Percentiles rank a stretch among this genome's conserved stretches.
Evolutionary conservation across 2,329 filamentous ascomycete species (phyloP).

Genomic region (Didymella arachidicola): DNA sequence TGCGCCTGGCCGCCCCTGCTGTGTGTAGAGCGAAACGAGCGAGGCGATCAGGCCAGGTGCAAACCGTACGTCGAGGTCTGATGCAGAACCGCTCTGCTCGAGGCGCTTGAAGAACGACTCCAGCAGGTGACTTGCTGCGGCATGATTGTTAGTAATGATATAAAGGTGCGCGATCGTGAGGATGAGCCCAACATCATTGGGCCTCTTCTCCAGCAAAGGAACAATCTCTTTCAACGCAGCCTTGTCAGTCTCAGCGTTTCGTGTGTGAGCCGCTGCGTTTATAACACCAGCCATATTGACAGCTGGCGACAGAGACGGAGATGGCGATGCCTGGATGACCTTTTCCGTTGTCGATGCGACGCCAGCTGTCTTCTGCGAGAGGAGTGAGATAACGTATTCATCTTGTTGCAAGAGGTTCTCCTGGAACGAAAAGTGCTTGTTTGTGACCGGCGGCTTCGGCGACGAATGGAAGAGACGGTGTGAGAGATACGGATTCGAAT

Average conservation of each 20-base stretch:
- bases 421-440: slow-evolving; percentile 78
- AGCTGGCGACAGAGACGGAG: slow-evolving; percentile 57
- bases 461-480: slow-evolving; percentile 68
- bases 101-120: slow-evolving; percentile 78
- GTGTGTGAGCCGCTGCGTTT: slow-evolving; percentile 77
- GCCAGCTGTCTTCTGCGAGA: slow-evolving; percentile 72
- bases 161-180: slow-evolving; percentile 85
- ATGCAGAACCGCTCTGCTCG: slow-evolving; percentile 65
- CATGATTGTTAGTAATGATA: slow-evolving; percentile 73
- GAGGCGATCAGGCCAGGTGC: slow-evolving; percentile 85
- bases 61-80: slow-evolving; percentile 74
- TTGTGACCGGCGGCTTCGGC: slow-evolving; percentile 61
- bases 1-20: slow-evolving; percentile 75
- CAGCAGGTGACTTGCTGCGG: slow-evolving; percentile 76
- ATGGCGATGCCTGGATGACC: slow-evolving; percentile 56
- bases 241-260: slow-evolving; percentile 66
- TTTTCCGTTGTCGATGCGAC: slow-evolving; percentile 65
- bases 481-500: slow-evolving; percentile 71
- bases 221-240: slow-evolving; percentile 74
- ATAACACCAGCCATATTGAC: slow-evolving; percentile 67
- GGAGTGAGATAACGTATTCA: slow-evolving; percentile 68
- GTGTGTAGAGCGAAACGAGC: slow-evolving; percentile 78
- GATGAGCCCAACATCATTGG: slow-evolving; percentile 80
- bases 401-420: slow-evolving; percentile 68
- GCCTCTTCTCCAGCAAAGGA: slow-evolving; percentile 73